phyloP scores from a whole-genome alignment of 441 rosid genomes.

The Syzygium malaccense region DNA sequence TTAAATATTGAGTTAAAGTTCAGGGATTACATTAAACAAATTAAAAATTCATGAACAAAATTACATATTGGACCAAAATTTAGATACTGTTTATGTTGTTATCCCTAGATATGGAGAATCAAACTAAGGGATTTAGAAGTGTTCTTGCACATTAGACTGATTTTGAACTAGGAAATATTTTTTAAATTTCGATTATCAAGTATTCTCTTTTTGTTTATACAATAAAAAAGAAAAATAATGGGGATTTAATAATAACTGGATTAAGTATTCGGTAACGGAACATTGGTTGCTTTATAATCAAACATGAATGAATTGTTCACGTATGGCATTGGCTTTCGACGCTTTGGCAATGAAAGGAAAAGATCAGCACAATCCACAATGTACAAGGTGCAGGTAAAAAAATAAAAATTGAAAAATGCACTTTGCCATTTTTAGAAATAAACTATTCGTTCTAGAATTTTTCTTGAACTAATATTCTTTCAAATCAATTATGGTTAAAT shows the following conservation, averaged over 20 bases:
- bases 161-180: background rate
- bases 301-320: background rate
- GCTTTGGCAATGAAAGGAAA: background rate
- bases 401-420: background rate
- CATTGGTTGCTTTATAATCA: background rate
- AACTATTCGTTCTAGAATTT: background rate
- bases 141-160: background rate
- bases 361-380: background rate
- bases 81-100: no score
- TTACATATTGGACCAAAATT: no score
- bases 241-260: background rate
- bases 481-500: background rate
- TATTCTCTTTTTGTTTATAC: background rate
- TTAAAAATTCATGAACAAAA: no score
- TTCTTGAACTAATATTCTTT: background rate
- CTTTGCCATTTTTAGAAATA: background rate
- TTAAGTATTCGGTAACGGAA: background rate
- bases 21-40: no score
- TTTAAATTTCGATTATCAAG: background rate
- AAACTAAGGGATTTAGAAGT: background rate
- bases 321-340: background rate
- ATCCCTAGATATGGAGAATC: background rate
- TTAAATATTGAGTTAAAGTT: no score
- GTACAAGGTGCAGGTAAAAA: background rate
- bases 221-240: background rate